Base-by-base conservation (phyloP, 1,284 basidiomycete genomes). In the Papiliotrema terrestris region DNA sequence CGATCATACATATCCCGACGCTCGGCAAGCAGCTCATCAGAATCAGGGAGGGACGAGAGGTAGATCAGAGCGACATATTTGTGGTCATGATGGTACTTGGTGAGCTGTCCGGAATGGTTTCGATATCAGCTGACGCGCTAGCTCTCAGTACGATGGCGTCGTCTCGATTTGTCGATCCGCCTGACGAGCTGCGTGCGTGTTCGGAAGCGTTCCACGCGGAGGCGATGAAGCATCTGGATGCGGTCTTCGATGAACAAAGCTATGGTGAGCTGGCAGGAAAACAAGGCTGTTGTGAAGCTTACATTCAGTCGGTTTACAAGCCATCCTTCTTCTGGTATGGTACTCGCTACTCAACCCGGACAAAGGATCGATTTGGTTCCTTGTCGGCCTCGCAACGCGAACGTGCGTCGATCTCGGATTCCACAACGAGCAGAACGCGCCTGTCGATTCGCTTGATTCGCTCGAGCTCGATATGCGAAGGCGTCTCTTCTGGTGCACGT, bases 181-280 rank as follows among this genome's bases (percentile, higher is more conserved):
- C 75, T 4, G 73, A 76, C 19, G 77, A 78, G 58, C 67, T 78
- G 1, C 66, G 76, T 14, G 72, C 75, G n/a, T 77, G 74, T 46
- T 78, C 76, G 5, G 77, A 78, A 54, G 74, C 75, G 1, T 78
- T 78, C 66, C 74, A 78, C 57, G 69, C 74, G 29, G 77, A 78
- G 57, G 77, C 77, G 6, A 68, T 76, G 59, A 78, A 77, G 49
- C 74, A 78, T 52, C 62, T 76, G 9, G 76, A 78, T 56, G 72
- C 74, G 15, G 75, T 77, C 11, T 77, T 78, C 46, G 73, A 73
- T 49, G 71, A 73, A 25, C 70, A 72, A 43, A 72, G 68, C 43
- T 76, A 78, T 58, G 64, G 68, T 69, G 25, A 45, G 65, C 15
- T 20, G 13, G 32, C 9, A n/a, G n/a, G n/a, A n/a, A n/a, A n/a